phyloP scores from a whole-genome alignment of 2,329 filamentous ascomycete species.

The Calonectria pteridis region DNA sequence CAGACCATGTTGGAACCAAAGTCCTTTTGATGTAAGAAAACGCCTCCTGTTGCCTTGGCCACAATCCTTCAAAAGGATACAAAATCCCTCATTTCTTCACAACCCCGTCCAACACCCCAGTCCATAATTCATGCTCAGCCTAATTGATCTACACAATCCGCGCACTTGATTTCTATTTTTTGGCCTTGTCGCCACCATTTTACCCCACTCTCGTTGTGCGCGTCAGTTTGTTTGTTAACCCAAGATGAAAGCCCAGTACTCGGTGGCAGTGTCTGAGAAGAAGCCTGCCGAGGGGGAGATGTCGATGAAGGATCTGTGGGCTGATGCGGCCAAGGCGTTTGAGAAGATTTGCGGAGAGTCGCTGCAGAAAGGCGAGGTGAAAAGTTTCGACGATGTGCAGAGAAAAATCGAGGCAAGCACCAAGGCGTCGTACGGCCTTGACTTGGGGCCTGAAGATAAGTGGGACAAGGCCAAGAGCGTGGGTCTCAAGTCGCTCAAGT shows the following conservation, averaged over 20 bases:
- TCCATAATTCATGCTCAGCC: not conserved
- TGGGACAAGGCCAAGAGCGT: slow-evolving; percentile 1
- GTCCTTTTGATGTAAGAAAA: not conserved
- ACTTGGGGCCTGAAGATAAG: not conserved
- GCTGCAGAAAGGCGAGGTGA: not conserved
- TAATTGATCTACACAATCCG: not conserved
- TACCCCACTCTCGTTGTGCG: no score
- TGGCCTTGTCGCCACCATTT: not conserved
- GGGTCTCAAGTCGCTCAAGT: slow-evolving; percentile 1
- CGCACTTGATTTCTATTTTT: not conserved
- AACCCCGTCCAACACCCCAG: no score
- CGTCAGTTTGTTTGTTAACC: no score
- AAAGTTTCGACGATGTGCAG: not conserved
- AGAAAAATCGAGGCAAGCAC: not conserved
- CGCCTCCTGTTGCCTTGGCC: not conserved
- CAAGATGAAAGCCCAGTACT: not conserved
- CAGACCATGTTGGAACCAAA: not conserved
- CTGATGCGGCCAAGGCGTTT: not conserved
- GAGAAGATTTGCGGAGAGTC: slow-evolving; percentile 4
- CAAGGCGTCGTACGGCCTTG: not conserved
- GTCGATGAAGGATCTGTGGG: not conserved
- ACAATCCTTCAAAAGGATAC: not conserved
- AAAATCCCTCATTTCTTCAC: not conserved
- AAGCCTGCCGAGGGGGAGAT: not conserved
- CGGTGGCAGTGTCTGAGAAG: not conserved